Evolutionary conservation across 2,329 filamentous ascomycete genomes (phyloP).

Genomic region (Diaporthe velutina): DNA sequence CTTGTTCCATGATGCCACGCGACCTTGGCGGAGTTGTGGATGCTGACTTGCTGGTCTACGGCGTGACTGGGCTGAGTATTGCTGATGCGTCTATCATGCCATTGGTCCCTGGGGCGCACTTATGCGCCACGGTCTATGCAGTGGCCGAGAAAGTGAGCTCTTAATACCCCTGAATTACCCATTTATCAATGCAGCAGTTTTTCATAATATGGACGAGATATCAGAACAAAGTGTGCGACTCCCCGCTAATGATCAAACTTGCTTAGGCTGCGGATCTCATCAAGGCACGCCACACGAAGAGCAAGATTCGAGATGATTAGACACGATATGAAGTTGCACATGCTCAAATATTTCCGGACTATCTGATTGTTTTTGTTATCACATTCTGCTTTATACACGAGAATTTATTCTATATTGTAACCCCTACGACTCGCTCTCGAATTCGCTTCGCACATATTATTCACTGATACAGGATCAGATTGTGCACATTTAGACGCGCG

Average conservation of each 20-base stretch:
- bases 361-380: too few relatives aligned
- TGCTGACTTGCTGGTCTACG: constrained; percentile 24
- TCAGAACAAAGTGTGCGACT: background rate
- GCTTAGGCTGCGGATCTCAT: background rate
- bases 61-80: constrained; percentile 27
- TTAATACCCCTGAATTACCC: background rate
- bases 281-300: background rate
- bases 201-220: background rate
- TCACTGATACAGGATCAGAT: too few relatives aligned
- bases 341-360: background rate
- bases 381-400: too few relatives aligned
- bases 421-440: too few relatives aligned
- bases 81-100: constrained; percentile 36
- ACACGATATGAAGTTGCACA: too few relatives aligned
- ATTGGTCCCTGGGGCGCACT: constrained; percentile 24
- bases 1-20: constrained; percentile 28
- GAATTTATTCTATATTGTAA: too few relatives aligned
- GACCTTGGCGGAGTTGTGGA: constrained; percentile 31
- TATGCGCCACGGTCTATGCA: constrained; percentile 27
- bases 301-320: background rate
- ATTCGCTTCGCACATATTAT: too few relatives aligned
- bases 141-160: constrained; percentile 31
- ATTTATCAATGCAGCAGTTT: background rate
- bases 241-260: background rate
- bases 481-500: too few relatives aligned